Evolutionary conservation across 1,284 basidiomycete species (phyloP), one percentile per base, ranked within the genome.

Genomic region (Ustilago xerochloae): DNA sequence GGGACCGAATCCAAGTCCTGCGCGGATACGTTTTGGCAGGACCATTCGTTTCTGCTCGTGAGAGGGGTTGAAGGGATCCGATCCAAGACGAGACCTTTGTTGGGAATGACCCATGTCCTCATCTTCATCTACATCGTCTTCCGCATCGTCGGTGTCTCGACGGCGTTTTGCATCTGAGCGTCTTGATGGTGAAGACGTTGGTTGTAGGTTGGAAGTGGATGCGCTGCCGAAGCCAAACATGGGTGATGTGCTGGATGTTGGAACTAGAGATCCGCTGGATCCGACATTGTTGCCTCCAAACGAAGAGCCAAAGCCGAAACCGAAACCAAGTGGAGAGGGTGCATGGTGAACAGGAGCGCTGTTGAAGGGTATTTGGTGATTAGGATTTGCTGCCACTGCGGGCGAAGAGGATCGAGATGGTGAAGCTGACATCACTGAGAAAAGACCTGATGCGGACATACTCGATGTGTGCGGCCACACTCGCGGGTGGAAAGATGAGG

Each of bases 341-440:
- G 66, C 74, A 69, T 78, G 76, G 18, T 78, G 73, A 7, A 77
- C 75, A 0, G 75, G 71, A 12, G 76, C 71, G 28, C 57, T 58
- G 51, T 70, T 69, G 49, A 78, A 78, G 13, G 76, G 76, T n/a
- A 78, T 77, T 41, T 76, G 76, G 41, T 73, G 76, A 28, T 59
- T 73, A 9, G 70, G 59, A 20, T 56, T 57, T 26, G 55, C 56
- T n/a, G 64, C 49, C 26, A 73, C 60, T 4, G 70, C 64, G 16
- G 70, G 70, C 16, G 70, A 73, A 13, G 70, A 73, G n/a, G 70
- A 73, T 20, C 70, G 52, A 4, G 70, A 73, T 7, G 70, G 70
- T 0, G 64, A 73, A 46, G 64, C 57, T 29, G 70, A 67, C 70
- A 73, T 73, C 53, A 59, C 38, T 22, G 61, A 51, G 26, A 73